Evolutionary conservation across 257 asterid genomes (phyloP).

Genomic region (Solanum pinnatisectum): DNA sequence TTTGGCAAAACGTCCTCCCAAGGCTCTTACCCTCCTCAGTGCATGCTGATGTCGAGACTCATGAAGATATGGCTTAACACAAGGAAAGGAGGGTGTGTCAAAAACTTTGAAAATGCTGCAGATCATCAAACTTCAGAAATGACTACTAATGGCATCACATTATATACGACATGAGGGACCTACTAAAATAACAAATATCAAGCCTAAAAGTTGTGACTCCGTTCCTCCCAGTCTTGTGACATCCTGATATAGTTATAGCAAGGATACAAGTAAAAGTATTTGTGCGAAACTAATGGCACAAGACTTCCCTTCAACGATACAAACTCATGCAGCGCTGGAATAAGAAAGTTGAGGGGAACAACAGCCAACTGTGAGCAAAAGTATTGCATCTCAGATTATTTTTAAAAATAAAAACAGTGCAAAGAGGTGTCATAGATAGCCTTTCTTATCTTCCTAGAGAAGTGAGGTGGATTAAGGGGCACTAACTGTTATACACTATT

Average conservation of each 20-base stretch:
- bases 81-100: not conserved
- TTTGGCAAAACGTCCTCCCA: slow-evolving; percentile 86
- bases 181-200: not conserved
- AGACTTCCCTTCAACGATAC: not conserved
- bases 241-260: not conserved
- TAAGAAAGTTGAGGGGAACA: not conserved
- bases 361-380: not conserved
- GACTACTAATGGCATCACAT: not conserved
- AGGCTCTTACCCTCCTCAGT: slow-evolving; percentile 64
- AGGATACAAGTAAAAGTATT: not conserved
- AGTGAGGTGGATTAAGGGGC: not conserved
- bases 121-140: not conserved
- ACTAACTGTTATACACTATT: not conserved
- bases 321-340: not conserved
- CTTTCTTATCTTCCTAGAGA: not conserved
- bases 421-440: not conserved
- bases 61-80: slow-evolving; percentile 64
- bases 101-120: not conserved
- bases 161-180: not conserved
- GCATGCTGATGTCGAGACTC: slow-evolving; percentile 98
- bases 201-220: not conserved
- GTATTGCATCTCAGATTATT: not conserved
- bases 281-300: not conserved
- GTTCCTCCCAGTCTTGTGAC: not conserved
- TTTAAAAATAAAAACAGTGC: not conserved